Conservation (phyloP, 2,329 filamentous ascomycete species). For the Apiospora rasikravindrae region DNA sequence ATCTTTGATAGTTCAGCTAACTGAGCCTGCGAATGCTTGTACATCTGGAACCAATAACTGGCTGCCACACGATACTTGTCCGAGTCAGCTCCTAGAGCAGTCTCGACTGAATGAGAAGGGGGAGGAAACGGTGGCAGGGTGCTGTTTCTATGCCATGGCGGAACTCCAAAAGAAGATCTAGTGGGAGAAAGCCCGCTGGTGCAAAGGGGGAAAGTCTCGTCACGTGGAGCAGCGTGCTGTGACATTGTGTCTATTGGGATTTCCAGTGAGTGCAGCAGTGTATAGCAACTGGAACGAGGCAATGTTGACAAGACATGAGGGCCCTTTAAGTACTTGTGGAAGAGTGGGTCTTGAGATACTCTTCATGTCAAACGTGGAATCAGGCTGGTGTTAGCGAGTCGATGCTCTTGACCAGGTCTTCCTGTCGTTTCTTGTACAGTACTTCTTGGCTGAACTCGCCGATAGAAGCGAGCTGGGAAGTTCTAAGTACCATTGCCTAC, state of each 20-base stretch:
- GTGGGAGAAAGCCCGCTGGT: not conserved
- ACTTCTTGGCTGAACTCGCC: not conserved
- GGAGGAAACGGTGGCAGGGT: not conserved
- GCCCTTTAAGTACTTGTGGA: conserved; percentile 6
- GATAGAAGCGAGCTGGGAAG: not conserved
- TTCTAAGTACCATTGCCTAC: conserved; percentile 24
- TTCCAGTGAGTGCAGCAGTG: not conserved
- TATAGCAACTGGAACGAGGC: not conserved
- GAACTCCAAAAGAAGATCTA: not conserved
- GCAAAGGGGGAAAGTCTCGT: not conserved
- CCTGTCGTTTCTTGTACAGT: not conserved
- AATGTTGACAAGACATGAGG: not conserved
- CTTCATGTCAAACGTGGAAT: not conserved
- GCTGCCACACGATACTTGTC: conserved; percentile 2
- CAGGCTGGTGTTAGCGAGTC: not conserved
- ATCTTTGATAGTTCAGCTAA: conserved; percentile 1
- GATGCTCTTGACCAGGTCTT: not conserved
- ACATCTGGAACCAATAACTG: not conserved
- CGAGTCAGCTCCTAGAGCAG: conserved; percentile 1
- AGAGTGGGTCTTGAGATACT: not conserved
- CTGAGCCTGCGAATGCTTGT: not conserved
- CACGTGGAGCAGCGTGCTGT: not conserved
- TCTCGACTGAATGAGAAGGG: not conserved
- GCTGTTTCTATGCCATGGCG: not conserved
- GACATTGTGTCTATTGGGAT: not conserved